phyloP scores from a whole-genome alignment of 768 basidiomycete genomes.

The Hortiboletus campestris region DNA sequence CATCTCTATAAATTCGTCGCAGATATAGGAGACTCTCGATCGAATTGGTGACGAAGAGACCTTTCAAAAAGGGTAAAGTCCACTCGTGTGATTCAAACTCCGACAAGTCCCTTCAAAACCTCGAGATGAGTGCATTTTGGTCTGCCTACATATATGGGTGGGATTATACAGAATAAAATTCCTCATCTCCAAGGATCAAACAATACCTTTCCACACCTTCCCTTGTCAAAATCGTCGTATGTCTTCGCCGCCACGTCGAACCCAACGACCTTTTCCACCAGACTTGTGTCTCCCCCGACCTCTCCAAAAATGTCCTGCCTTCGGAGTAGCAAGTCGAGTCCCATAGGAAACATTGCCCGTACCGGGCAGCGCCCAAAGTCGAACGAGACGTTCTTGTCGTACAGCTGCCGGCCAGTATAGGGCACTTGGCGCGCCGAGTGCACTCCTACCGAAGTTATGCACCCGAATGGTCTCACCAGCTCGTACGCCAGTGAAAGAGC shows the following conservation, averaged over 20 bases:
- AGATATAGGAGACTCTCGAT: too few species aligned
- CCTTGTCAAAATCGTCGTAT: slow-evolving; percentile 70
- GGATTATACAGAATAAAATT: neutral
- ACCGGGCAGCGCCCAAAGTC: slow-evolving; percentile 84
- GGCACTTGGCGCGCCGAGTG: slow-evolving; percentile 56
- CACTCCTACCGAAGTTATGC: slow-evolving; percentile 72
- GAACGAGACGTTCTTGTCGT: slow-evolving; percentile 76
- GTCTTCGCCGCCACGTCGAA: slow-evolving; percentile 54
- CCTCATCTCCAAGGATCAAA: slow-evolving; percentile 68
- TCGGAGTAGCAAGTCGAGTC: slow-evolving; percentile 65
- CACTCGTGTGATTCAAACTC: too few species aligned
- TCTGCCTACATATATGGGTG: too few species aligned
- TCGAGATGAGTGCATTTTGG: too few species aligned
- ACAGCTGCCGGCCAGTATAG: slow-evolving; percentile 54
- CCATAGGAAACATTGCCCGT: slow-evolving; percentile 71
- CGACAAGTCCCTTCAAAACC: too few species aligned
- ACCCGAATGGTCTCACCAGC: slow-evolving; percentile 73
- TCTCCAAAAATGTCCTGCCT: slow-evolving; percentile 73
- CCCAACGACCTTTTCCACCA: slow-evolving; percentile 67
- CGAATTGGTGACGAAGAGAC: too few species aligned
- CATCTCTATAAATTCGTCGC: too few species aligned
- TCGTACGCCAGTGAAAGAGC: slow-evolving; percentile 66
- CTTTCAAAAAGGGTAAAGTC: too few species aligned
- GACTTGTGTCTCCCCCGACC: slow-evolving; percentile 57
- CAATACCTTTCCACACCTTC: slow-evolving; percentile 69